phyloP scores from a whole-genome alignment of 1,139 yeast genomes.

The Protomyces inouyei region DNA sequence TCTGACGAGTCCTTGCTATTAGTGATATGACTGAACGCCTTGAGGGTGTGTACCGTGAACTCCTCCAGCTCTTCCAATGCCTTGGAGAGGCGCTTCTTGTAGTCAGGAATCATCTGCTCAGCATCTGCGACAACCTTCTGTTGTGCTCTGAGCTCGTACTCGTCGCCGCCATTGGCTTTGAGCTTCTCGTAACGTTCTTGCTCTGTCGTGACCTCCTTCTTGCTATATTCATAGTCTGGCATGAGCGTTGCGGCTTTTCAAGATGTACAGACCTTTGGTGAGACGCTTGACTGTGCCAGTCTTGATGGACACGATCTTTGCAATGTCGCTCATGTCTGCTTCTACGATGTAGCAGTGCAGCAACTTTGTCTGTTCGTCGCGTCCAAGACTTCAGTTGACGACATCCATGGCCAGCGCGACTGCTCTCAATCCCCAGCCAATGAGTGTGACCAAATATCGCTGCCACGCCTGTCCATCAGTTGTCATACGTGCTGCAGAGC shows the following conservation, averaged over 20 bases:
- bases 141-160: slow-evolving; percentile 22
- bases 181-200: slow-evolving; percentile 4
- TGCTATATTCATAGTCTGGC: slow-evolving; percentile 4
- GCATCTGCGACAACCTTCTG: slow-evolving; percentile 25
- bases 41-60: slow-evolving; percentile 1
- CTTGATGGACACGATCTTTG: slow-evolving; percentile 10
- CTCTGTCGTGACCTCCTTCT: slow-evolving; percentile 12
- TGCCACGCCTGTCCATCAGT: slow-evolving; percentile 17
- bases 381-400: neutral
- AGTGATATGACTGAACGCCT: neutral
- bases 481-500: slow-evolving; percentile 3
- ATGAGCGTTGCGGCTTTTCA: neutral
- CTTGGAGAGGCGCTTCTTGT: slow-evolving; percentile 7
- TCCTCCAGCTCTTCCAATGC: slow-evolving; percentile 17
- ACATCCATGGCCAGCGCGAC: neutral
- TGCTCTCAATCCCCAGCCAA: neutral
- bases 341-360: no score
- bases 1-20: slow-evolving; percentile 8
- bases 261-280: slow-evolving; percentile 2
- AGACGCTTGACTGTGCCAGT: slow-evolving; percentile 21
- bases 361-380: no score
- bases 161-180: slow-evolving; percentile 22
- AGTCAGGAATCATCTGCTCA: slow-evolving; percentile 24
- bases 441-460: neutral
- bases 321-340: slow-evolving; percentile 7